These are phyloP conservation scores for Phytophthora podocarpi DNA, from an alignment of 352 stramenopile species.

Conservation along the genomic window DNA sequence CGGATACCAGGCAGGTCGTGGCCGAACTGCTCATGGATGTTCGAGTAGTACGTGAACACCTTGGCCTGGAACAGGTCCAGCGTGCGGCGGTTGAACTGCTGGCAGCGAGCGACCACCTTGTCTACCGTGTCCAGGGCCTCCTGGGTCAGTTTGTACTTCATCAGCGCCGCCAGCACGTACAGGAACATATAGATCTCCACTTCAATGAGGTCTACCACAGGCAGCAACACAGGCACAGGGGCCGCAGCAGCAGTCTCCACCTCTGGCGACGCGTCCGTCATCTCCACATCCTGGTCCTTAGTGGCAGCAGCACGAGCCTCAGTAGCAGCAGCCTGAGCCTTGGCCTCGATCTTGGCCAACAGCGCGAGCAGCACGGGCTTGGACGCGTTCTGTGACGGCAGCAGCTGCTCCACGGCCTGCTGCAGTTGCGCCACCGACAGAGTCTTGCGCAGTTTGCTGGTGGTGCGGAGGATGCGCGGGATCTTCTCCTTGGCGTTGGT, in stretches of 20 bases:
- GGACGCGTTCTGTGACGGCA: slow-evolving; percentile 70
- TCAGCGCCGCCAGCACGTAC: slow-evolving; percentile 71
- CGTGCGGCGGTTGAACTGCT: slow-evolving; percentile 83
- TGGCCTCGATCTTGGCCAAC: slow-evolving; percentile 51
- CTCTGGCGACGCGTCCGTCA: slow-evolving; percentile 51
- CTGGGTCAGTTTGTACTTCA: slow-evolving; percentile 69
- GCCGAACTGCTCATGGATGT: slow-evolving; percentile 71
- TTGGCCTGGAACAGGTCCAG: slow-evolving; percentile 83
- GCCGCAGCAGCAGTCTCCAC: slow-evolving; percentile 24
- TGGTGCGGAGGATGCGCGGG: slow-evolving; percentile 77
- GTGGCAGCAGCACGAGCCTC: slow-evolving; percentile 7
- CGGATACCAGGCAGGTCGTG: slow-evolving; percentile 66
- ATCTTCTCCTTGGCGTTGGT: slow-evolving; percentile 89
- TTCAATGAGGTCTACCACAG: slow-evolving; percentile 78
- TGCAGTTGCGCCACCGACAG: slow-evolving; percentile 66
- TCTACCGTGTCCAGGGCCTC: slow-evolving; percentile 64
- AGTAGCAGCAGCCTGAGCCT: slow-evolving; percentile 26
- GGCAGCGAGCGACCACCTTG: slow-evolving; percentile 59
- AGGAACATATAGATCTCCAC: slow-evolving; percentile 88
- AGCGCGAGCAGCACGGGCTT: slow-evolving; percentile 57
- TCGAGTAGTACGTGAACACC: slow-evolving; percentile 78
- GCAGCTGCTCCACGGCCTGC: slow-evolving; percentile 59
- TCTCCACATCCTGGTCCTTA: slow-evolving; percentile 57
- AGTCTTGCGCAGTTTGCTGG: slow-evolving; percentile 81
- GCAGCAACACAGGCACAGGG: slow-evolving; percentile 36